Conservation (phyloP, 2,329 filamentous ascomycete species). For the Knoxdaviesia capensis region DNA sequence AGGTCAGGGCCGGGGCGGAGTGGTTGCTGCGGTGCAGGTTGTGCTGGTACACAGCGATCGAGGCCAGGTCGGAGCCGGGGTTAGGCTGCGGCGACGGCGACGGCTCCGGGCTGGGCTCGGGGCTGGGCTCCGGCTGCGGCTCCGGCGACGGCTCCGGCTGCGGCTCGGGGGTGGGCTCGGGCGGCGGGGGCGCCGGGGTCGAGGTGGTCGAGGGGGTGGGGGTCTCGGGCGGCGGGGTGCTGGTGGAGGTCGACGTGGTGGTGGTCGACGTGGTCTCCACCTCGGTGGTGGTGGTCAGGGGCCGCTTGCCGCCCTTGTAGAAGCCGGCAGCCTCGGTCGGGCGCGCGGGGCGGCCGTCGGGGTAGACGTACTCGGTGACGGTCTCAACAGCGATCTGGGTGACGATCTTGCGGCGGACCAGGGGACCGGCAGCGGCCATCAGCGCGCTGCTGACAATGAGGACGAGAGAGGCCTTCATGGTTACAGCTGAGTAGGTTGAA, state of each 20-base stretch:
- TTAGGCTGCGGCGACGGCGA: neutral
- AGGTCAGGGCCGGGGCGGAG: slow-evolving; percentile 42
- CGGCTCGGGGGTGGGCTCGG: slow-evolving; percentile 3
- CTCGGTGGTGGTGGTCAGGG: slow-evolving; percentile 1
- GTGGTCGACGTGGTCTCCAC: slow-evolving; percentile 2
- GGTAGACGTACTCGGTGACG: slow-evolving; percentile 15
- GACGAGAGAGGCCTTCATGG: slow-evolving; percentile 29
- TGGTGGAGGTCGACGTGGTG: slow-evolving; percentile 5
- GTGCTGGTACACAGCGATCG: slow-evolving; percentile 46
- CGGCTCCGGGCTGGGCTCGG: slow-evolving; percentile 1
- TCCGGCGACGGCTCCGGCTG: slow-evolving; percentile 5
- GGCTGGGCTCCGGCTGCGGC: slow-evolving; percentile 3
- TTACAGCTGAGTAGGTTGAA: slow-evolving; percentile 8
- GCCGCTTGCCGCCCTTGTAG: slow-evolving; percentile 6
- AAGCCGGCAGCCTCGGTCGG: slow-evolving; percentile 7
- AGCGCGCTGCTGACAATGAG: slow-evolving; percentile 24
- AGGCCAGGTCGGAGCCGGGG: neutral
- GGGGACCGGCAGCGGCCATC: slow-evolving; percentile 22
- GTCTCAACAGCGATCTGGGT: slow-evolving; percentile 20
- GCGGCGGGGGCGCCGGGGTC: neutral
- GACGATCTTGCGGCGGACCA: slow-evolving; percentile 19
- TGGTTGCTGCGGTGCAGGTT: slow-evolving; percentile 77
- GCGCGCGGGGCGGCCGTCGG: slow-evolving; percentile 7
- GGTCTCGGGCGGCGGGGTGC: slow-evolving; percentile 7
- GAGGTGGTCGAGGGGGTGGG: slow-evolving; percentile 4